Evolutionary conservation across 768 basidiomycete species (phyloP).

Genomic region (Lepiota subincarnata): DNA sequence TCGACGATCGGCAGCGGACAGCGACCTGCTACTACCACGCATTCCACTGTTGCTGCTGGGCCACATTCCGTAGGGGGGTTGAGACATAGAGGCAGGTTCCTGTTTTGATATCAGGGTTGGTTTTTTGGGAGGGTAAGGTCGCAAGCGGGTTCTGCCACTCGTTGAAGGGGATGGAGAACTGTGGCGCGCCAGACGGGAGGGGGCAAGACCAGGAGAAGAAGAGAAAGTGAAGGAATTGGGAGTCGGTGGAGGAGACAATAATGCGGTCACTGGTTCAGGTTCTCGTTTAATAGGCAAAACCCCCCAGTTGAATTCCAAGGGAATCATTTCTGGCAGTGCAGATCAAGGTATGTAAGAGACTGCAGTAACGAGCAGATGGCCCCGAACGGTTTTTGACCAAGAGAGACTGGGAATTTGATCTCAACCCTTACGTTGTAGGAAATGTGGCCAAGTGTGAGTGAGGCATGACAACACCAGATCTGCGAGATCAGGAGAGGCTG

Average conservation of each 20-base stretch:
- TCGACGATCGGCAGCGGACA: slow-evolving; percentile 31
- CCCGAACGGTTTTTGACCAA: slow-evolving; percentile 19
- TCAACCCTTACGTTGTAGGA: neutral
- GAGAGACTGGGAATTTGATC: slow-evolving; percentile 5
- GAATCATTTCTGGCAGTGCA: slow-evolving; percentile 35
- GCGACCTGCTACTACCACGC: slow-evolving; percentile 27
- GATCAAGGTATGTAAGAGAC: slow-evolving; percentile 31
- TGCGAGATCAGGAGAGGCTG: slow-evolving; percentile 10
- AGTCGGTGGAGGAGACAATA: slow-evolving; percentile 32
- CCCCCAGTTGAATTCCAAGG: slow-evolving; percentile 32
- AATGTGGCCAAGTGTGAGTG: neutral
- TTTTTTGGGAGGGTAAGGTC: slow-evolving; percentile 32
- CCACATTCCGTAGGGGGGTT: slow-evolving; percentile 31
- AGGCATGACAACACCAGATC: slow-evolving; percentile 7
- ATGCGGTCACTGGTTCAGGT: slow-evolving; percentile 29
- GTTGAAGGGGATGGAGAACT: slow-evolving; percentile 26
- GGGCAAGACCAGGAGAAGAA: slow-evolving; percentile 13
- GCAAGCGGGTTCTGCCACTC: slow-evolving; percentile 31
- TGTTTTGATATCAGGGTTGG: slow-evolving; percentile 16
- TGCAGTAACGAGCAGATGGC: slow-evolving; percentile 19
- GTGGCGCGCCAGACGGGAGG: slow-evolving; percentile 19
- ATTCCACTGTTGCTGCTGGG: slow-evolving; percentile 21
- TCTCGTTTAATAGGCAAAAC: slow-evolving; percentile 46
- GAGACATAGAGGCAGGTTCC: slow-evolving; percentile 21
- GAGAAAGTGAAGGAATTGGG: slow-evolving; percentile 18